Base-by-base conservation (phyloP, 2,329 filamentous ascomycete species). In the Cladosporium sp. region DNA sequence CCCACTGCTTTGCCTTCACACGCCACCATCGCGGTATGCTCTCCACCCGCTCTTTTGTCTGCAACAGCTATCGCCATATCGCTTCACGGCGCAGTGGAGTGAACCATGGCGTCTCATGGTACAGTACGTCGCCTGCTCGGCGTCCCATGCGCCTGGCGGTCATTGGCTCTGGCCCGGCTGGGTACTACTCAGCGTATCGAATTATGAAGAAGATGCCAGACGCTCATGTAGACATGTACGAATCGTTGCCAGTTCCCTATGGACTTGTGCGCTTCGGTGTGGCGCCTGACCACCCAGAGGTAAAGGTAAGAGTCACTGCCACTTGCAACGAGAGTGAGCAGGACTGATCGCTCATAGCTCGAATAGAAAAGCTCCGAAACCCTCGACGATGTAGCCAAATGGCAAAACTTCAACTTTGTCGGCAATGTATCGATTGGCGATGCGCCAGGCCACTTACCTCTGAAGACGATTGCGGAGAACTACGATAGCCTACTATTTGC, bases 211-310 rank as follows among this genome's bases (percentile, higher is more conserved):
- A 89, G 73, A 84, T 95, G 44, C 83, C 88, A 26, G 82, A 89
- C 75, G 88, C 89, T 0, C 84, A 86, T 60, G 85, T 99, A 26
- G 94, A 98, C 78, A 98, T 99, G 94, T 99, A 96, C 75, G 95
- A 99, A 79, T 88, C 92, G 31, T 81, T 98, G 46, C 95, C 95
- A 0, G 93, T 96, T 4, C 95, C 95, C 0, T 99, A 92, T 75
- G 95, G 95, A 1, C 84, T 99, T 64, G 93, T 96, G 59, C 86
- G 95, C 64, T 97, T 95, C 75, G 95, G 95, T 10, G 95, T 99
- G 66, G 96, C 95, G n/a, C 95, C 95, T 5, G 95, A 99, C 77
- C 95, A 99, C 79, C 94, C 95, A 0, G 94, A 99, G 80, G 95
- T 99, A 71, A 99, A 99, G 87, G 92, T 95, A 80, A 67, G 79